Evolutionary conservation across 495 filamentous ascomycete species (phyloP).

Genomic region (Neurospora terricola): DNA sequence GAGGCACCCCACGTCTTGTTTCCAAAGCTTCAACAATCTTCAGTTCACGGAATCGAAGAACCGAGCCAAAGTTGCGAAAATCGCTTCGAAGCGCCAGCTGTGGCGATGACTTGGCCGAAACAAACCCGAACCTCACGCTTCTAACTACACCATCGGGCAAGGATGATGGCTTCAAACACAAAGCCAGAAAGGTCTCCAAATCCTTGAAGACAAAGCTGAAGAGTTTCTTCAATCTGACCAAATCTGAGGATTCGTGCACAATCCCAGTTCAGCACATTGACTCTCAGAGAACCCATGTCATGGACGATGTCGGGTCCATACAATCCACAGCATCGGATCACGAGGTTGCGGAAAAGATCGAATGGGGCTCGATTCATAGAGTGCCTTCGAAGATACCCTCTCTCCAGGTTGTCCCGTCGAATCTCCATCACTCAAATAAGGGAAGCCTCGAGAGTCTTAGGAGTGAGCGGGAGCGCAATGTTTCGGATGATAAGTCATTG

Average conservation of each 20-base stretch:
- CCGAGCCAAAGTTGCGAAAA: slow-evolving; percentile 45
- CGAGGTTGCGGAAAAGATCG: background rate
- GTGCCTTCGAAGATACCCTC: slow-evolving; percentile 33
- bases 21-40: slow-evolving; percentile 41
- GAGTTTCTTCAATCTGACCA: slow-evolving; percentile 44
- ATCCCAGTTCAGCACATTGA: slow-evolving; percentile 43
- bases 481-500: slow-evolving; percentile 51
- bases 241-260: slow-evolving; percentile 25
- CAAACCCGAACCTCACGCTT: slow-evolving; percentile 13
- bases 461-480: slow-evolving; percentile 35
- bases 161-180: slow-evolving; percentile 33
- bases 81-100: slow-evolving; percentile 44
- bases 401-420: slow-evolving; percentile 26
- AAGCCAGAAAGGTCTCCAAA: slow-evolving; percentile 49
- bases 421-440: slow-evolving; percentile 32
- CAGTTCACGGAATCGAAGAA: slow-evolving; percentile 28
- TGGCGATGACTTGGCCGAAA: slow-evolving; percentile 16
- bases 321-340: background rate
- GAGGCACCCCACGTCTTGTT: slow-evolving; percentile 14
- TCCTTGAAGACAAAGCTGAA: slow-evolving; percentile 53
- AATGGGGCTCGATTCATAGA: slow-evolving; percentile 28
- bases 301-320: slow-evolving; percentile 17
- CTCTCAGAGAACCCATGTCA: slow-evolving; percentile 36
- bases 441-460: slow-evolving; percentile 43
- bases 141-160: slow-evolving; percentile 8